These are phyloP conservation scores for Auxenochlorella pyrenoidosa DNA, from an alignment of 139 green algal species.

Conservation along the genomic window DNA sequence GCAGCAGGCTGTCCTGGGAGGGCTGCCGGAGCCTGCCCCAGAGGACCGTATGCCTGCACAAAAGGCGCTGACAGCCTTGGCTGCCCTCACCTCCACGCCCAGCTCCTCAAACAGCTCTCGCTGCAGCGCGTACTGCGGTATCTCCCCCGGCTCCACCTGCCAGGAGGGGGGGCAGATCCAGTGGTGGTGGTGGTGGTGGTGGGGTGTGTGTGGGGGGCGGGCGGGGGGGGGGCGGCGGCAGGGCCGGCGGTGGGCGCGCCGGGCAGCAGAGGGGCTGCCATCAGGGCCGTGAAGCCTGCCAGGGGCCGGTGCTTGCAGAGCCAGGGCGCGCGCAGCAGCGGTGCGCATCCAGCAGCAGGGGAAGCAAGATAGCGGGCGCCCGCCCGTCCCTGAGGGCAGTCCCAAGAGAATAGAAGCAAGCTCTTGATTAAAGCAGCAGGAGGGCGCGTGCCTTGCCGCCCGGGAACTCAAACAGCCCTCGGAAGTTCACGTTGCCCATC, in stretches of 20 bases:
- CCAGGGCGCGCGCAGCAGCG: background rate
- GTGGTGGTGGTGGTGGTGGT: no score
- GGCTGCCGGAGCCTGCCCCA: no score
- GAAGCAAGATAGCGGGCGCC: background rate
- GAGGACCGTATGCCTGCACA: no score
- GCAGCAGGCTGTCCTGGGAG: no score
- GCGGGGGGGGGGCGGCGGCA: no score
- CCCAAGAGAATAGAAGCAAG: background rate
- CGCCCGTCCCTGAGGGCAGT: no score
- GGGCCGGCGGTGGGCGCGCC: no score
- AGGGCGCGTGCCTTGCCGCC: constrained; percentile 9
- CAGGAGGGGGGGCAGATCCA: no score
- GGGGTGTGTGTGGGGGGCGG: background rate
- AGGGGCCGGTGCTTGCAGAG: no score
- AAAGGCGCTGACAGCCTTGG: no score
- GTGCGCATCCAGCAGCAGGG: background rate
- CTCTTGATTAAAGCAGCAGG: background rate
- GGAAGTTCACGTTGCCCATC: background rate
- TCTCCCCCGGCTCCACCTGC: constrained; percentile 24
- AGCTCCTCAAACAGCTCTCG: constrained; percentile 24
- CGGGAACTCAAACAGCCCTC: constrained; percentile 19
- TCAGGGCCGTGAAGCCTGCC: no score
- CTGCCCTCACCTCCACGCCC: constrained; percentile 27
- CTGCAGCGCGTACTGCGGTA: constrained; percentile 31
- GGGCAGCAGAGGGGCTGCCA: no score